Evolutionary conservation across 2,329 filamentous ascomycete genomes (phyloP), one percentile per base, ranked within the genome.

Genomic region (Hypomyces rosellus): DNA sequence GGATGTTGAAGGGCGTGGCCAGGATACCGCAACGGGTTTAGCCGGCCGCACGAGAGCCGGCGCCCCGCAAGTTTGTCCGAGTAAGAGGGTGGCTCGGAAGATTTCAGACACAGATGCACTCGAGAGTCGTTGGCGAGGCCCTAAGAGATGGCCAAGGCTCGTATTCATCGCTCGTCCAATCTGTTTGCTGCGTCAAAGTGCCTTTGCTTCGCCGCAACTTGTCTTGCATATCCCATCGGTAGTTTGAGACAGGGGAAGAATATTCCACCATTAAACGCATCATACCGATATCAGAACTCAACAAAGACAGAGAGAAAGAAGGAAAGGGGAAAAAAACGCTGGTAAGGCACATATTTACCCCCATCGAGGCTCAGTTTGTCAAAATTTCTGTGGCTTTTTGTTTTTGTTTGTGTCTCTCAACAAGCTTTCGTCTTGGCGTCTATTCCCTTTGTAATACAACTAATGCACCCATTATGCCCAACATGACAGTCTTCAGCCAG

Each of bases 401-500:
- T 9, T 49, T 49, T 36, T 50, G 52, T 18, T 18, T 11, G n/a
- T n/a, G 16, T 15, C 33, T 20, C 43, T 33, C 34, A 46, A 46
- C 15, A 39, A 25, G 8, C 34, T 15, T 33, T 47, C 33, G 20
- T 42, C 41, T 48, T 42, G 33, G 44, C 38, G 41, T 48, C 57
- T 74, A 96, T 74, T 99, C 93, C 63, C 91, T 75, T 68, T 99
- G 93, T 61, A 99, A 68, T 44, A 99, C 85, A 22, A 96, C 93
- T 72, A 95, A 83, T 61, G 96, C 67, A 1, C 92, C 93, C 93
- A 99, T 99, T 46, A 96, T 79, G 1, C 89, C 92, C 63, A 99
- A 69, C 84, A 97, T 88, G 22, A 85, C 92, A 40, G 89, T 95
- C 80, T 99, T 99, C 61, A 97, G 69, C 92, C 92, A 97, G 5